Percentiles rank a stretch among this genome's conserved stretches.
phyloP scores from a whole-genome alignment of 148 eudicot species.

The Salicornia ramosissima region DNA sequence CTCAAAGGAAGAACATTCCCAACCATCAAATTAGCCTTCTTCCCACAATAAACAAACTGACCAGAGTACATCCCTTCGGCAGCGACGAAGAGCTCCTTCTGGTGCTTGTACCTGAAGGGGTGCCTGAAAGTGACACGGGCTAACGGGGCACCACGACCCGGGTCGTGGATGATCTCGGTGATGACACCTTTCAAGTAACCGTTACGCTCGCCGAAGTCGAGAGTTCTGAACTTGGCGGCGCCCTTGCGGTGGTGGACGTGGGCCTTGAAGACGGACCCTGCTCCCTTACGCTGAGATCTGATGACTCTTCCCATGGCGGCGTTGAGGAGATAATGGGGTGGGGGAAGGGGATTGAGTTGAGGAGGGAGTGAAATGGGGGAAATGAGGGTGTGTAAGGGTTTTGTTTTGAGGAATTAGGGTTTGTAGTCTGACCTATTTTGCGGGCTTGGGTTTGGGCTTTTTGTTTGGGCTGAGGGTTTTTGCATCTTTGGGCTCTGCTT shows the following conservation, averaged over 20 bases:
- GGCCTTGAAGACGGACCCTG: slow-evolving; percentile 40
- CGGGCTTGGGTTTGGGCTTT: too few relatives aligned
- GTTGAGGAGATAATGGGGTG: background rate
- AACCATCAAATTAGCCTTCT: slow-evolving; percentile 36
- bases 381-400: background rate
- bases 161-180: slow-evolving; percentile 40
- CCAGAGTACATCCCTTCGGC: slow-evolving; percentile 42
- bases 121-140: slow-evolving; percentile 36
- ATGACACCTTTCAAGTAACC: slow-evolving; percentile 36
- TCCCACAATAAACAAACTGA: slow-evolving; percentile 38
- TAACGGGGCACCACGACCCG: slow-evolving; percentile 36
- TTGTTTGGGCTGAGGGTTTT: too few relatives aligned
- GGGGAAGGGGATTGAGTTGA: background rate
- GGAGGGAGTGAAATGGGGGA: background rate
- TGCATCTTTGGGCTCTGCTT: too few relatives aligned
- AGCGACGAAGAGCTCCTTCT: slow-evolving; percentile 36
- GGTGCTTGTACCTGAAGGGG: slow-evolving; percentile 37
- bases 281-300: slow-evolving; percentile 43
- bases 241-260: slow-evolving; percentile 46
- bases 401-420: background rate
- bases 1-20: slow-evolving; percentile 38
- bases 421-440: too few relatives aligned
- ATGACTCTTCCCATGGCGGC: slow-evolving; percentile 35
- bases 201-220: slow-evolving; percentile 36
- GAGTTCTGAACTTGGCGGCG: slow-evolving; percentile 34